These are phyloP conservation scores for Punica granatum DNA, from an alignment of 345 rosid genomes.

Conservation along the genomic window DNA sequence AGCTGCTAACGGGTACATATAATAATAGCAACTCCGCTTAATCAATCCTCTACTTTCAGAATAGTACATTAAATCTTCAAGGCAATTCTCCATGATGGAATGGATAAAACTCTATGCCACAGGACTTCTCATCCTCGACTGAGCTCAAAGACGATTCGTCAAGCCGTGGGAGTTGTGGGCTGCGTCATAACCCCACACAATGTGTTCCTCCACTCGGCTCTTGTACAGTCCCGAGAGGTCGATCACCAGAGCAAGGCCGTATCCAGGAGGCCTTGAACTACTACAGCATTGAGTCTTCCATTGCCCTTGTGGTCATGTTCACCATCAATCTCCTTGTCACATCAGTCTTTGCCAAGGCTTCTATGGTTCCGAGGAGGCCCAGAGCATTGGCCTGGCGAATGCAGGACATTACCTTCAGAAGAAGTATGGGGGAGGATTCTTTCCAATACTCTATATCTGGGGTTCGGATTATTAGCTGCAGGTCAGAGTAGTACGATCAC, in stretches of 20 bases:
- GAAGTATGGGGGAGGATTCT: conserved; percentile 75
- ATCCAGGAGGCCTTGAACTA: conserved; percentile 89
- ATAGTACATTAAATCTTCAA: background rate
- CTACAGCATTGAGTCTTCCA: conserved; percentile 76
- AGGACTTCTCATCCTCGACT: conserved; percentile 90
- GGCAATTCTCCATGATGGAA: background rate
- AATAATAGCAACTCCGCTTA: background rate
- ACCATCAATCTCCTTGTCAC: conserved; percentile 84
- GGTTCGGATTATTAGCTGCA: conserved; percentile 94
- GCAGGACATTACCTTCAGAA: conserved; percentile 83
- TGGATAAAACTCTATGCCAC: conserved; percentile 13
- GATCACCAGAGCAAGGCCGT: conserved; percentile 53
- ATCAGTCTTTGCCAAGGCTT: conserved; percentile 83
- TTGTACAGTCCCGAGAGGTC: conserved; percentile 82
- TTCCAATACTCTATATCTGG: conserved; percentile 92
- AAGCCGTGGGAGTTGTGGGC: conserved; percentile 93
- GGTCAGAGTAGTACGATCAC: conserved; percentile 97
- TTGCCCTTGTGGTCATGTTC: conserved; percentile 67
- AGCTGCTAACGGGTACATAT: conserved; percentile 58
- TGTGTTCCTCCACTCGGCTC: conserved; percentile 87
- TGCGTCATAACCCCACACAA: conserved; percentile 98
- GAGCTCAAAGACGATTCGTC: conserved; percentile 78
- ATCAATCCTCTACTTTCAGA: background rate
- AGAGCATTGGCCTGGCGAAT: conserved; percentile 66
- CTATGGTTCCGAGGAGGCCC: conserved; percentile 66